Evolutionary conservation across 2,329 filamentous ascomycete species (phyloP), one percentile per base, ranked within the genome.

Genomic region (Lecanosticta acicola): DNA sequence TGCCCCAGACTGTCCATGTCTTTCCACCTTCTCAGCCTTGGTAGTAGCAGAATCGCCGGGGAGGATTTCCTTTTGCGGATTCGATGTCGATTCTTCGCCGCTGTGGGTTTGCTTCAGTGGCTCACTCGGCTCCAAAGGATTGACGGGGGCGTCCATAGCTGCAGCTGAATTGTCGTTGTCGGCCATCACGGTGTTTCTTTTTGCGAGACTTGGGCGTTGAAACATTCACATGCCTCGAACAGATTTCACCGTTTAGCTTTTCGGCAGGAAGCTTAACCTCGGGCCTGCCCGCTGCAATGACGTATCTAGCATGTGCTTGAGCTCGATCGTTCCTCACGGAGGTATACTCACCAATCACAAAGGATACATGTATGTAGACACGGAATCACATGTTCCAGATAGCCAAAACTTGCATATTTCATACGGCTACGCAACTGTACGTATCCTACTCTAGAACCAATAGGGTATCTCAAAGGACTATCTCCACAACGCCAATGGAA

Each of bases 1-100:
- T 45, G 54, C 49, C 32, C 48, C 51, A 21, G 35, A 38, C 36
- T 49, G 37, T 36, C 58, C 59, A 53, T 65, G 60, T 21, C 66
- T 54, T 50, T 68, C 64, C 37, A 66, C 51, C 49, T 69, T 70
- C 44, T 69, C 67, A 16, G 67, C 66, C 46, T 63, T 65, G n/a
- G 67, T 68, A 10, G 59, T 60, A 5, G 65, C 60, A 5, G 66
- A 68, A 44, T 69, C 65, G 32, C 62, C 60, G 26, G 60, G 58
- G 24, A 66, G 48, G 16, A 64, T 59, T 26, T 65, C 59, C 36
- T 56, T 52, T 41, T 65, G 64, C 24, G 66, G 62, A 50, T 68
- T 58, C n/a, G 53, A 57, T 20, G 46, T 51, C 11, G 52, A 57
- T 19, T 52, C 50, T 43, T 54, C 45, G 13, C 57, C 52, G 13